Conservation (phyloP, 1,139 yeast species). For the Meyerozyma smithsonii region DNA sequence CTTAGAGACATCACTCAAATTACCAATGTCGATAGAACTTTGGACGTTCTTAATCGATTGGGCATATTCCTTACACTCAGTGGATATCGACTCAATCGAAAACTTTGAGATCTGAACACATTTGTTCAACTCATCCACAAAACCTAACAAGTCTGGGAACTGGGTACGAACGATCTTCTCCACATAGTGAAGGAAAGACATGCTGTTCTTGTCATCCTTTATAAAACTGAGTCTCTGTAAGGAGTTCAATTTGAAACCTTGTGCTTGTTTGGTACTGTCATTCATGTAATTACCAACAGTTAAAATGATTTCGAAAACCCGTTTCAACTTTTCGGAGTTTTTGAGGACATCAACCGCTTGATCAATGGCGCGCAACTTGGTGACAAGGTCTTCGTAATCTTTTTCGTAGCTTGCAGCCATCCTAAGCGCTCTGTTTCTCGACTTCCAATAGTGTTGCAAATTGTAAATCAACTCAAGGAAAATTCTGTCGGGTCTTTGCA, state of each 20-base stretch:
- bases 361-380: slow-evolving; percentile 58
- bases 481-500: slow-evolving; percentile 73
- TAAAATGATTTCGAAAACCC: slow-evolving; percentile 69
- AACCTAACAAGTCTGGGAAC: slow-evolving; percentile 59
- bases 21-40: slow-evolving; percentile 68
- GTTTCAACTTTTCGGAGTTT: slow-evolving; percentile 53
- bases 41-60: slow-evolving; percentile 64
- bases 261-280: slow-evolving; percentile 73
- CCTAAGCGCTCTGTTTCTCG: slow-evolving; percentile 67
- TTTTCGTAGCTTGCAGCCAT: slow-evolving; percentile 60
- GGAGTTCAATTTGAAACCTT: slow-evolving; percentile 72
- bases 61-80: slow-evolving; percentile 56
- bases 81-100: slow-evolving; percentile 62
- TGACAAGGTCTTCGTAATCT: slow-evolving; percentile 64
- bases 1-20: slow-evolving; percentile 66
- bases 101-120: slow-evolving; percentile 58
- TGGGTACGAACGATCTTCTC: slow-evolving; percentile 66
- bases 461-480: slow-evolving; percentile 70
- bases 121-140: slow-evolving; percentile 56
- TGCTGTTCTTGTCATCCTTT: slow-evolving; percentile 72
- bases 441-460: slow-evolving; percentile 75
- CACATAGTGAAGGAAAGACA: slow-evolving; percentile 76
- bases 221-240: slow-evolving; percentile 71
- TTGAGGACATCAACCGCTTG: slow-evolving; percentile 59
- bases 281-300: slow-evolving; percentile 86